Evolutionary conservation across 129 eudicot genomes (phyloP).

Genomic region (Lactuca saligna): DNA sequence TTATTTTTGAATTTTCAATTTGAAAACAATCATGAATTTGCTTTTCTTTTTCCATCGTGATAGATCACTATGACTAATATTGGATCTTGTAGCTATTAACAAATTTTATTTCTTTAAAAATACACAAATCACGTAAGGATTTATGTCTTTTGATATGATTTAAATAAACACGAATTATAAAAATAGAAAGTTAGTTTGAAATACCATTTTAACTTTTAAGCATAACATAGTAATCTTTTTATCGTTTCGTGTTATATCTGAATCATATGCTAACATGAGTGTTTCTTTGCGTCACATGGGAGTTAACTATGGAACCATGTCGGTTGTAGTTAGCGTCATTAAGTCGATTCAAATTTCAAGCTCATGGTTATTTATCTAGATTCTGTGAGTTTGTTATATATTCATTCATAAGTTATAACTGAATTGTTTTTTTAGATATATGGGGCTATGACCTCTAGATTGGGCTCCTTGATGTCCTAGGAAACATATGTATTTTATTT

Average conservation of each 20-base stretch:
- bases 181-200: background rate
- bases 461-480: background rate
- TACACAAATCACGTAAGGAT: background rate
- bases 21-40: background rate
- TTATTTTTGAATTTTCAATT: conserved; percentile 29
- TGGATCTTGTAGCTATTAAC: background rate
- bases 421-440: no score
- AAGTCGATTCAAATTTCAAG: background rate
- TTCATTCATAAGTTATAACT: background rate
- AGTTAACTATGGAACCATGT: background rate
- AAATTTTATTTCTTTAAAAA: no score
- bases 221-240: background rate
- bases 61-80: background rate
- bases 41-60: background rate
- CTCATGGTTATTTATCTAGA: background rate
- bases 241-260: background rate
- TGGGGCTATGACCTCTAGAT: background rate
- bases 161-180: background rate
- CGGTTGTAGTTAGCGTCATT: background rate
- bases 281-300: background rate
- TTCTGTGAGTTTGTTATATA: background rate
- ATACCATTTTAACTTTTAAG: background rate
- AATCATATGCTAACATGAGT: background rate
- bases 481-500: background rate
- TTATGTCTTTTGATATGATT: background rate